Percentiles rank a stretch among this genome's conserved stretches.
Conservation (phyloP, 2,329 filamentous ascomycete genomes). For the Neurospora sp. region DNA sequence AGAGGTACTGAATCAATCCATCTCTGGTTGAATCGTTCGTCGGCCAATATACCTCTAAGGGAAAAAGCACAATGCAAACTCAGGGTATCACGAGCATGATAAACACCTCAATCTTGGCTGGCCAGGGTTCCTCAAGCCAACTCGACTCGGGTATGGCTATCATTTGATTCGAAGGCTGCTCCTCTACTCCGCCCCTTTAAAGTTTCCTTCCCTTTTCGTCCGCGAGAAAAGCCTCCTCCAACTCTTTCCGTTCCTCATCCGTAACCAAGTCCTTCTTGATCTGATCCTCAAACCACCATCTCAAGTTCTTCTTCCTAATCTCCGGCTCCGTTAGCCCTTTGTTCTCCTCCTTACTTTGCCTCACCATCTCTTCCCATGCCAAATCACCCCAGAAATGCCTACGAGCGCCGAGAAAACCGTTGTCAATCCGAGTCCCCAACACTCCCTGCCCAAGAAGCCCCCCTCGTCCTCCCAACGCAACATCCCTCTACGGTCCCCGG, state of each 20-base stretch:
- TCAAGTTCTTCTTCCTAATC: conserved; percentile 6
- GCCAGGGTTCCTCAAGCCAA: background rate
- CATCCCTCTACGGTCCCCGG: background rate
- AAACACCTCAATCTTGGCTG: background rate
- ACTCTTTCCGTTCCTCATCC: conserved; percentile 7
- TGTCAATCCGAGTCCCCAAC: background rate
- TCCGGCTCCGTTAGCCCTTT: conserved; percentile 7
- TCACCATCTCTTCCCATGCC: conserved; percentile 11
- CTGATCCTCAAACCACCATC: conserved; percentile 11
- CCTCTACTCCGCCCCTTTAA: background rate
- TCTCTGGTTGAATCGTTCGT: too few relatives aligned
- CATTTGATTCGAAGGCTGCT: background rate
- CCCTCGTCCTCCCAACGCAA: background rate
- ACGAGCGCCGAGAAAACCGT: background rate
- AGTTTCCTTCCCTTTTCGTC: background rate
- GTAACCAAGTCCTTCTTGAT: conserved; percentile 8
- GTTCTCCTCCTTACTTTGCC: conserved; percentile 1
- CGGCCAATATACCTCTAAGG: too few relatives aligned
- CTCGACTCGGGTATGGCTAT: background rate
- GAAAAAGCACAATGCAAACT: too few relatives aligned
- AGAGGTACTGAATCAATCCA: too few relatives aligned
- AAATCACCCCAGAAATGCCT: background rate
- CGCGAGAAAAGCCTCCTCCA: conserved; percentile 6
- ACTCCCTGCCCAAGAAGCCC: background rate
- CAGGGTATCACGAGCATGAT: background rate